Conservation (phyloP, 2,329 filamentous ascomycete species). For the Sclerotinia spermophila region DNA sequence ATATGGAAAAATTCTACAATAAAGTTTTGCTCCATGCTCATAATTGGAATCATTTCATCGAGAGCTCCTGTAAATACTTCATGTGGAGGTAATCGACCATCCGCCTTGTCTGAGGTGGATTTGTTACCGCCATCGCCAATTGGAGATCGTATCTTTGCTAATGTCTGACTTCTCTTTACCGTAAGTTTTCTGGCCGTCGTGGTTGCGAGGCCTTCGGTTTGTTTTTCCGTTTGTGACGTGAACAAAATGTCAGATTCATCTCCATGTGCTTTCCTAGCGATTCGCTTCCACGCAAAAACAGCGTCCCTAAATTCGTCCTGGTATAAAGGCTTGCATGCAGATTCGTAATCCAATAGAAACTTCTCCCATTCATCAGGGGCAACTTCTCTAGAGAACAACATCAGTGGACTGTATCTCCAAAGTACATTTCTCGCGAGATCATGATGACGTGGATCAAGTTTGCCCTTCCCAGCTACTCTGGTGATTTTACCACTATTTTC, state of each 20-base stretch:
- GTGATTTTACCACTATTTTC: conserved; percentile 51
- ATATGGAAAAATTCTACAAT: conserved; percentile 96
- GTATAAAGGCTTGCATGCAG: conserved; percentile 72
- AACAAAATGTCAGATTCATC: conserved; percentile 87
- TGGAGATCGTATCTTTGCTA: conserved; percentile 70
- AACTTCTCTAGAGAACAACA: conserved; percentile 84
- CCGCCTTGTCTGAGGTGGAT: conserved; percentile 54
- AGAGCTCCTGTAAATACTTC: conserved; percentile 78
- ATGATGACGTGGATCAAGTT: conserved; percentile 68
- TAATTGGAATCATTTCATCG: conserved; percentile 76
- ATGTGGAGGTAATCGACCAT: conserved; percentile 67
- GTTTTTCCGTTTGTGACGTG: conserved; percentile 77
- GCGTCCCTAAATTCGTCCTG: conserved; percentile 78
- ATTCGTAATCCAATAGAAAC: conserved; percentile 76
- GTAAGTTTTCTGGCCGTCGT: conserved; percentile 79
- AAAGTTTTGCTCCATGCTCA: conserved; percentile 95
- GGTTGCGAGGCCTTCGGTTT: conserved; percentile 71
- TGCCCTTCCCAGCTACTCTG: conserved; percentile 47
- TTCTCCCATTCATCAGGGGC: conserved; percentile 78
- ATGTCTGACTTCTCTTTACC: conserved; percentile 87
- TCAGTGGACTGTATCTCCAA: conserved; percentile 83
- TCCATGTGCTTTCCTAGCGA: conserved; percentile 67
- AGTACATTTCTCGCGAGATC: conserved; percentile 68
- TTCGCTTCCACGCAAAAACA: conserved; percentile 73
- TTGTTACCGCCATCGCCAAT: conserved; percentile 57